A percentile compares a stretch with the other conserved stretches of the same genome.
Conservation (phyloP, 768 basidiomycete genomes). For the Kwoniella sp. region DNA sequence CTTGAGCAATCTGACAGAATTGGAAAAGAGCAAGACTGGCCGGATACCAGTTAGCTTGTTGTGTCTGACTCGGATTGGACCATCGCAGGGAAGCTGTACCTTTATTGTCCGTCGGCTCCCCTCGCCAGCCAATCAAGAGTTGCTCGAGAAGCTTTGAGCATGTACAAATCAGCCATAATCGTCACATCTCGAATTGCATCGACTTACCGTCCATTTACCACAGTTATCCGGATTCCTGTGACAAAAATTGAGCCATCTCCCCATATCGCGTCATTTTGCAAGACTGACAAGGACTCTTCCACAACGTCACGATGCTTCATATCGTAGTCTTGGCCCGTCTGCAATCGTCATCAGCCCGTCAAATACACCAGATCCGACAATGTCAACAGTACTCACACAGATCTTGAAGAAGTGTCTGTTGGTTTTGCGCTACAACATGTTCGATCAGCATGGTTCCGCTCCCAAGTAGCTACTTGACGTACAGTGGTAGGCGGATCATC, state of each 20-base stretch:
- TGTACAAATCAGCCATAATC: slow-evolving; percentile 4
- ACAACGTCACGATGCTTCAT: slow-evolving; percentile 31
- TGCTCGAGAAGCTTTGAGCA: slow-evolving; percentile 67
- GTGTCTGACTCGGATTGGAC: too few relatives aligned
- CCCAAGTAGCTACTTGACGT: neutral
- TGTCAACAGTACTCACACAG: slow-evolving; percentile 32
- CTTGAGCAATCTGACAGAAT: slow-evolving; percentile 83
- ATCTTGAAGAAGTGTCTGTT: slow-evolving; percentile 40
- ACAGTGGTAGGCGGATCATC: slow-evolving; percentile 69
- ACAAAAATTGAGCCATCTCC: neutral
- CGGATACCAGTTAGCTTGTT: too few relatives aligned
- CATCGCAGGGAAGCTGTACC: slow-evolving; percentile 25
- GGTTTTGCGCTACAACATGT: slow-evolving; percentile 30
- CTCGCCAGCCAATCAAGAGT: slow-evolving; percentile 69
- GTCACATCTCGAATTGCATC: neutral
- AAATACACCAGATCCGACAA: too few relatives aligned
- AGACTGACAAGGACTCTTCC: slow-evolving; percentile 39
- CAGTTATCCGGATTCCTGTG: slow-evolving; percentile 45
- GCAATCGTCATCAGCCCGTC: neutral
- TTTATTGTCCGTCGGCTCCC: slow-evolving; percentile 66
- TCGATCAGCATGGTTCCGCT: neutral
- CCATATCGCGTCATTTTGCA: neutral
- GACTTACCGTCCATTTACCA: slow-evolving; percentile 54
- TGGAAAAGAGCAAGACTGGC: slow-evolving; percentile 83
- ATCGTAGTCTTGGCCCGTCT: slow-evolving; percentile 42